A percentile compares a stretch with the other conserved stretches of the same genome.
phyloP scores from a whole-genome alignment of 495 filamentous ascomycete species.

The Penicillium riverlandense region DNA sequence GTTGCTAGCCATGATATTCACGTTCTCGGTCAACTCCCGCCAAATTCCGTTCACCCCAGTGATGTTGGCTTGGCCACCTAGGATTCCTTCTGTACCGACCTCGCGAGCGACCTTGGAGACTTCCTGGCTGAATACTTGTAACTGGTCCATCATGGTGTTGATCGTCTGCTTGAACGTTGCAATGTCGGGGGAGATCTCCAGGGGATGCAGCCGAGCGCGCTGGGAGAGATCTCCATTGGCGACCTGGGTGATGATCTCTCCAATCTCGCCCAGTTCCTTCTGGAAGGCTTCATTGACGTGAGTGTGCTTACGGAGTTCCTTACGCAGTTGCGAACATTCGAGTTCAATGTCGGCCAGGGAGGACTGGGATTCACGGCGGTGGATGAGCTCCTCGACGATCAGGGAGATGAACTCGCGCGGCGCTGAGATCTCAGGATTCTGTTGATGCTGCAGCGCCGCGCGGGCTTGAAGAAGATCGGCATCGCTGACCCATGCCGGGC shows the following conservation, averaged over 20 bases:
- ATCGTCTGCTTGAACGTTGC: constrained; percentile 82
- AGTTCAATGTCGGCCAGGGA: constrained; percentile 30
- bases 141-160: constrained; percentile 94
- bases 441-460: constrained; percentile 61
- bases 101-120: constrained; percentile 86
- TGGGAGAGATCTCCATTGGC: constrained; percentile 86
- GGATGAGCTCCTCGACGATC: constrained; percentile 43
- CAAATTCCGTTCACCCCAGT: constrained; percentile 86
- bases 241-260: constrained; percentile 83
- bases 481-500: constrained; percentile 40
- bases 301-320: constrained; percentile 82
- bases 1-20: constrained; percentile 88
- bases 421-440: constrained; percentile 51
- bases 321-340: constrained; percentile 55
- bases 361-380: constrained; percentile 20
- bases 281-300: constrained; percentile 93
- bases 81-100: constrained; percentile 83
- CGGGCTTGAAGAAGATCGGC: constrained; percentile 55
- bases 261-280: constrained; percentile 86
- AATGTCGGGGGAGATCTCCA: constrained; percentile 92
- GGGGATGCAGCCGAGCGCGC: constrained; percentile 81
- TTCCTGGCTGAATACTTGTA: constrained; percentile 87
- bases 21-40: constrained; percentile 89
- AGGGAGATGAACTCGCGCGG: constrained; percentile 52
- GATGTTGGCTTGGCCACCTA: constrained; percentile 84